These are phyloP conservation scores for Alternaria conjuncta DNA, from an alignment of 2,329 filamentous ascomycete species.

Conservation along the genomic window DNA sequence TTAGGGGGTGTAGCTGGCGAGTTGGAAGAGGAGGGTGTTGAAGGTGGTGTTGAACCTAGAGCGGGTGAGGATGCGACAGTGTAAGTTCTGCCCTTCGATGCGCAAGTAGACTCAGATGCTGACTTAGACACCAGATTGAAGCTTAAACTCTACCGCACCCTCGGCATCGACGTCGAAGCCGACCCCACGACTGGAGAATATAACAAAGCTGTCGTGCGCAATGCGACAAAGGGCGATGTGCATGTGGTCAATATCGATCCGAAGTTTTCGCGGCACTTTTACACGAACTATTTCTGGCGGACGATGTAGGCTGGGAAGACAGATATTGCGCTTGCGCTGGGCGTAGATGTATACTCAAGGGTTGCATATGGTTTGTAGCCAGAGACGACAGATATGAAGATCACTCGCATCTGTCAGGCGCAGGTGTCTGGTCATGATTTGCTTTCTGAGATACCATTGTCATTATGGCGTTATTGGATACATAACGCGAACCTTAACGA, in stretches of 20 bases:
- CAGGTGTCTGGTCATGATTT: background rate
- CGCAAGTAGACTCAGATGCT: background rate
- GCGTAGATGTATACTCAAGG: too few species aligned
- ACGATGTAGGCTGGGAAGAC: conserved; percentile 63
- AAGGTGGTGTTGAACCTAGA: conserved; percentile 68
- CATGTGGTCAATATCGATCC: conserved; percentile 94
- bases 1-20: conserved; percentile 78
- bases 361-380: too few species aligned
- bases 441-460: conserved; percentile 15
- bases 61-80: conserved; percentile 57
- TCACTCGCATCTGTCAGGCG: too few species aligned
- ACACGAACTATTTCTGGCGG: conserved; percentile 96
- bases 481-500: background rate
- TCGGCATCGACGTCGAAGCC: conserved; percentile 90
- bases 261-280: conserved; percentile 90
- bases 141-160: conserved; percentile 86
- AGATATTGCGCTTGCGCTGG: background rate
- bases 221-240: conserved; percentile 86
- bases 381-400: too few species aligned
- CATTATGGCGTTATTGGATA: conserved; percentile 1
- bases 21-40: conserved; percentile 84
- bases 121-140: conserved; percentile 64
- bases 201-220: conserved; percentile 82
- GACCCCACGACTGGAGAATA: conserved; percentile 77
- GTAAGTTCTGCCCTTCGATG: conserved; percentile 40